A percentile compares a stretch with the other conserved stretches of the same genome.
Evolutionary conservation across 306 rosid species (phyloP).

Genomic region (Myrica gale): DNA sequence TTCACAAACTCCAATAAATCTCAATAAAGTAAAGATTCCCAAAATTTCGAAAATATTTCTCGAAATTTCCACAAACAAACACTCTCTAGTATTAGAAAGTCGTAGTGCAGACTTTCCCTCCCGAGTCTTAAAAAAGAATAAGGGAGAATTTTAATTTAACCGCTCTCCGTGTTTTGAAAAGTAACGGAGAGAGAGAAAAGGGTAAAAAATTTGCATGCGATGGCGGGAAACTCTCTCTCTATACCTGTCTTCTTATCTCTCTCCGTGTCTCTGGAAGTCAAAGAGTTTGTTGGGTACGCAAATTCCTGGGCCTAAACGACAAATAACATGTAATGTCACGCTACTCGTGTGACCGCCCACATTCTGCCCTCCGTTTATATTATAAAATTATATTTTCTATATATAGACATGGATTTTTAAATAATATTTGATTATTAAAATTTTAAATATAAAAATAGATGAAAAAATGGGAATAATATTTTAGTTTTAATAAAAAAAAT

Average conservation of each 20-base stretch:
- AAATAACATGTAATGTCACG: conserved; percentile 39
- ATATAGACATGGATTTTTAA: no score
- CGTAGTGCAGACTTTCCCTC: no score
- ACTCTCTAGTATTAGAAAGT: no score
- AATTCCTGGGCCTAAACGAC: conserved; percentile 38
- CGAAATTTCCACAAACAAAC: no score
- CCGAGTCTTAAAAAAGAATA: not conserved
- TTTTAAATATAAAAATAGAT: no score
- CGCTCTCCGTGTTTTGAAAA: not conserved
- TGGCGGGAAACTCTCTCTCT: conserved; percentile 38
- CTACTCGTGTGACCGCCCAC: conserved; percentile 25
- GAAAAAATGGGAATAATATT: no score
- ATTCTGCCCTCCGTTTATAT: not conserved
- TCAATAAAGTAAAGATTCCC: no score
- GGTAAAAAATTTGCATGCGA: conserved; percentile 19
- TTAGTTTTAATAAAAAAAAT: no score
- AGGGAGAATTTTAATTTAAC: not conserved
- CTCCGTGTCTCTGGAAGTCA: conserved; percentile 40
- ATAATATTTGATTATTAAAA: no score
- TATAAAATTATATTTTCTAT: no score
- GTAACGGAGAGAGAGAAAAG: not conserved
- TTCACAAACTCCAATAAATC: no score
- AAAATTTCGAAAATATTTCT: no score
- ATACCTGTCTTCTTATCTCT: not conserved
- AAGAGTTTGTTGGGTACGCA: conserved; percentile 49